Conservation (phyloP, 164 flowering plant genomes). For the Magnolia sinica region DNA sequence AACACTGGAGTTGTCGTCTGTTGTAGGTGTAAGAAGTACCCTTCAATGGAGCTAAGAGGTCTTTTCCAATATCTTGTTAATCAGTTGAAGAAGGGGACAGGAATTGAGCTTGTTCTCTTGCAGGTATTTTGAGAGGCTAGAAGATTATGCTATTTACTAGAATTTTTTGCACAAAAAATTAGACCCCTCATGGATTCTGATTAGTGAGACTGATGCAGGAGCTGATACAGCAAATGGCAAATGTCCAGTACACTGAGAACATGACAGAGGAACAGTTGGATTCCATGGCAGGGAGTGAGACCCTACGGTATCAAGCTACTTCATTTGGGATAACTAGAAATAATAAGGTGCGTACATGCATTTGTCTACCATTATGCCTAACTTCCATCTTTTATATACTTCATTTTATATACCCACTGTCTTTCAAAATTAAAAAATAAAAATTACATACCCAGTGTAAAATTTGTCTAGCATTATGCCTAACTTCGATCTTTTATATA, state of each 20-base stretch:
- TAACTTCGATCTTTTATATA: too few species aligned
- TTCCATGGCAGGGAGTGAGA: constrained; percentile 99
- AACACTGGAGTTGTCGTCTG: neutral
- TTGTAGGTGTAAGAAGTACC: constrained; percentile 94
- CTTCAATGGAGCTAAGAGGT: constrained; percentile 98
- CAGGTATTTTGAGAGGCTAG: constrained; percentile 55
- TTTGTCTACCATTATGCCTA: neutral
- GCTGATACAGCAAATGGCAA: constrained; percentile 99
- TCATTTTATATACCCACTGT: too few species aligned
- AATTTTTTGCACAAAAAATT: neutral
- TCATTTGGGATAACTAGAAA: constrained; percentile 88
- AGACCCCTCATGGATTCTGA: constrained; percentile 6
- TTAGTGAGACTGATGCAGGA: constrained; percentile 48
- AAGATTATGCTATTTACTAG: neutral
- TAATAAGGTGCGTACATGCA: constrained; percentile 63
- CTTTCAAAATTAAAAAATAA: too few species aligned
- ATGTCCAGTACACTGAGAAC: constrained; percentile 96
- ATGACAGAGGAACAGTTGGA: constrained; percentile 98
- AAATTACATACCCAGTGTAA: too few species aligned
- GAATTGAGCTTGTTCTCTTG: constrained; percentile 92
- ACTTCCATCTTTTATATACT: too few species aligned
- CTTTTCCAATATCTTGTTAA: constrained; percentile 98
- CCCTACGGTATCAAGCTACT: constrained; percentile 94
- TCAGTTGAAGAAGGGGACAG: constrained; percentile 86
- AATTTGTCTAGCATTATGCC: neutral